Base-by-base conservation (phyloP, 148 eudicot species). In the Cornus florida region DNA sequence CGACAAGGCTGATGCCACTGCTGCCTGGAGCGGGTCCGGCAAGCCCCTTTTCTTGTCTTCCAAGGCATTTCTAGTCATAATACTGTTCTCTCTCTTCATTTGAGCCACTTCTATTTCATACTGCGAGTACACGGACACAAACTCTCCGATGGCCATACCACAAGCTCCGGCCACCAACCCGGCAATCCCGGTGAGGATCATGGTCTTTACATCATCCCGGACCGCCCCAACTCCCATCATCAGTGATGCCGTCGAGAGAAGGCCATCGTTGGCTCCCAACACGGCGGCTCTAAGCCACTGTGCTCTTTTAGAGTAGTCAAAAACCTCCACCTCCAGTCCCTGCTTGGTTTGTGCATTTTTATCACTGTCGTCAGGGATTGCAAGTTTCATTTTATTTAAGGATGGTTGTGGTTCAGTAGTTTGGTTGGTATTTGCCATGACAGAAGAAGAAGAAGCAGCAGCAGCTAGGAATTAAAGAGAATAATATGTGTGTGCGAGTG, bases 281-380 rank as follows among this genome's bases (percentile, higher is more conserved):
- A 90, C 86, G 3, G 88, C 89, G 0, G 93, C 93, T 6, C 91
- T 71, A 3, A 90, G 86, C 91, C 91, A 90, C 57, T 89, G 89
- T 1, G 82, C 90, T 17, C 90, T 79, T 3, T 77, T 71, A 0
- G 87, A 77, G 75, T 82, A 84, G 75, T 84, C 83, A 12, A 81
- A 24, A 48, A 73, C 73, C 24, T 70, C 84, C 14, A 72, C 43
- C 56, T 79, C 79, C 7, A 56, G 3, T 8, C 60, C 14, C 60
- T 56, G 14, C 14, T 0, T 56, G 14, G 60, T 56, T 56, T 56
- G 60, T 8, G 13, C 19, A 11, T 56, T 14, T 8, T 1, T 8
- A 56, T 56, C 60, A 8, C 28, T 28, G 28, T 56, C 12, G 60
- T 11, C 12, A 8, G 60, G 12, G 3, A 56, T 56, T 3, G 60